Conservation (phyloP, 2,329 filamentous ascomycete species). For the Aureobasidium sp. region DNA sequence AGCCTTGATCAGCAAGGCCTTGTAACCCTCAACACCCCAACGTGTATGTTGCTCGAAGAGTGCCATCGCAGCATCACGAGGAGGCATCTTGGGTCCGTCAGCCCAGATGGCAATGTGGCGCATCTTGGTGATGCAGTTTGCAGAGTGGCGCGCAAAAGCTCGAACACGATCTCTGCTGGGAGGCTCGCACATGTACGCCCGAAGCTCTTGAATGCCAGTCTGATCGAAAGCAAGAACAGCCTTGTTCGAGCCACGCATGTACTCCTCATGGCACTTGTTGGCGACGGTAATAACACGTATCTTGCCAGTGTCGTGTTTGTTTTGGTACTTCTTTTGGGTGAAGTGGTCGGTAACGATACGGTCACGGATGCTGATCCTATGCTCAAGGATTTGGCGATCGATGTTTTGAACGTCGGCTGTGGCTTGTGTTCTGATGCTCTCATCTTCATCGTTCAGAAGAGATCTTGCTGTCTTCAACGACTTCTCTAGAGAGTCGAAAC, state of each 20-base stretch:
- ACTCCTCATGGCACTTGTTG: background rate
- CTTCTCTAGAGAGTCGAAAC: background rate
- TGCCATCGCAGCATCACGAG: background rate
- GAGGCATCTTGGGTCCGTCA: background rate
- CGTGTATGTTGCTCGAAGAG: background rate
- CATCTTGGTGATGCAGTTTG: background rate
- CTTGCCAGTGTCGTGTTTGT: background rate
- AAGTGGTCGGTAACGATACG: background rate
- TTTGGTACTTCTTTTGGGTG: background rate
- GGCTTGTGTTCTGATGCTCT: background rate
- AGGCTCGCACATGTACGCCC: background rate
- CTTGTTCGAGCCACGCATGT: background rate
- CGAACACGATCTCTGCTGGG: background rate
- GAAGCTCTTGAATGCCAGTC: background rate
- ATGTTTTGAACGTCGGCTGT: background rate
- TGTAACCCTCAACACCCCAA: background rate
- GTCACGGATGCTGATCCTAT: background rate
- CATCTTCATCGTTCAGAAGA: background rate
- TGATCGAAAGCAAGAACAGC: background rate
- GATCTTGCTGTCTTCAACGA: background rate
- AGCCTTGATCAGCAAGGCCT: background rate
- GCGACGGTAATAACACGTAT: background rate
- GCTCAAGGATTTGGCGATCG: background rate
- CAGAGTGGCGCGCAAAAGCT: background rate
- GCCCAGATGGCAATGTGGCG: background rate